phyloP scores from a whole-genome alignment of 208 protist genomes.

The Leishmania amazonensis region DNA sequence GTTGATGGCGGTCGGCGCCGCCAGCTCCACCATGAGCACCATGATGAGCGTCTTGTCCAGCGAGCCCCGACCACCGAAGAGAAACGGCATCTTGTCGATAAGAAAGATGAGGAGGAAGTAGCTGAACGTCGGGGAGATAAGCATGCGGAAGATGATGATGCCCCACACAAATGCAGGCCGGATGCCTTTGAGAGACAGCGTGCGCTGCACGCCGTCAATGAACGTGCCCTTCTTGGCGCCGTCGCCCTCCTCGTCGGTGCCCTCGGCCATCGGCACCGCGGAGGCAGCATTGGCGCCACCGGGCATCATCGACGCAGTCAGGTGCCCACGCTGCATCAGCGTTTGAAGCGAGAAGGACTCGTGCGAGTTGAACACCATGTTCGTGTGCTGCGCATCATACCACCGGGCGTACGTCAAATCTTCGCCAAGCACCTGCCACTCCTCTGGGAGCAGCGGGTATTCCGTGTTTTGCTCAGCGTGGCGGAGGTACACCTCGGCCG shows the following conservation, averaged over 20 bases:
- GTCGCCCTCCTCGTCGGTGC: neutral
- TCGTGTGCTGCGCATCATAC: conserved; percentile 42
- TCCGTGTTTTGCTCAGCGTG: conserved; percentile 79
- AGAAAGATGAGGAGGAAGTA: conserved; percentile 53
- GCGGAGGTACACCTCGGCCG: conserved; percentile 34
- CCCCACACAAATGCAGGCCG: conserved; percentile 64
- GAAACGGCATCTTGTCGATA: conserved; percentile 40
- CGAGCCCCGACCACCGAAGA: conserved; percentile 49
- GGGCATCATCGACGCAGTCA: conserved; percentile 13
- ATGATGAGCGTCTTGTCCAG: conserved; percentile 68
- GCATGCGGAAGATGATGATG: conserved; percentile 55
- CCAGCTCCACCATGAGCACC: conserved; percentile 67
- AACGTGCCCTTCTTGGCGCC: conserved; percentile 4
- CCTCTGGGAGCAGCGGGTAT: conserved; percentile 34
- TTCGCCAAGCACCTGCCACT: conserved; percentile 36
- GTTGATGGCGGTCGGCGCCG: conserved; percentile 81
- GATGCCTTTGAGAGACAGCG: conserved; percentile 47
- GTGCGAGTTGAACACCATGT: conserved; percentile 45
- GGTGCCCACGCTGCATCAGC: conserved; percentile 20
- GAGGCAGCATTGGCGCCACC: conserved; percentile 5
- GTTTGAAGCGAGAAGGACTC: conserved; percentile 36
- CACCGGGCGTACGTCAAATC: conserved; percentile 25
- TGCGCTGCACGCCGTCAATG: conserved; percentile 19
- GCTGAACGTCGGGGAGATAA: conserved; percentile 55
- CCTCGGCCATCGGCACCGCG: neutral